phyloP scores from a whole-genome alignment of 2,329 filamentous ascomycete genomes.

The Epichloe scottii region DNA sequence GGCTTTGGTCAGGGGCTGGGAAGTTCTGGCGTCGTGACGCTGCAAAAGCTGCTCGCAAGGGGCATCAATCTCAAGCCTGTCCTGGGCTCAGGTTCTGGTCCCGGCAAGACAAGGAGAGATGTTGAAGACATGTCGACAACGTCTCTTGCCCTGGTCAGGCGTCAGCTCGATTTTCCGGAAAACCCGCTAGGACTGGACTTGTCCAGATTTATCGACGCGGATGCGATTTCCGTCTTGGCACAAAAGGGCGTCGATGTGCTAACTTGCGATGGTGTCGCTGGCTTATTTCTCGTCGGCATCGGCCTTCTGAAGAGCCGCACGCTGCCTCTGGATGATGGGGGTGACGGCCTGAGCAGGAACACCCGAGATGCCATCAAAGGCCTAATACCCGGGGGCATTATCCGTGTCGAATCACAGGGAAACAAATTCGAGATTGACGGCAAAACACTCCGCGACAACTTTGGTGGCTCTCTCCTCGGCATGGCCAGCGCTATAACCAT shows the following conservation, averaged over 20 bases:
- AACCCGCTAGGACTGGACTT: conserved; percentile 10
- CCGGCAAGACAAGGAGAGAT: background rate
- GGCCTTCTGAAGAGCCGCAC: conserved; percentile 16
- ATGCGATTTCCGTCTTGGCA: conserved; percentile 16
- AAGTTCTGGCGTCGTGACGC: conserved; percentile 19
- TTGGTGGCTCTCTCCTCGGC: conserved; percentile 4
- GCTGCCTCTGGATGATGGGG: conserved; percentile 2
- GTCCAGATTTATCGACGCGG: conserved; percentile 16
- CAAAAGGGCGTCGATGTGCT: conserved; percentile 19
- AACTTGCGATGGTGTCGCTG: conserved; percentile 21
- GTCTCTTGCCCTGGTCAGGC: background rate
- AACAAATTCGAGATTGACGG: conserved; percentile 18
- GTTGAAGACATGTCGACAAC: background rate
- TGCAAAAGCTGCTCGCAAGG: conserved; percentile 15
- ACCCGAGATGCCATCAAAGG: conserved; percentile 8
- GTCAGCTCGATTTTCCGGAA: background rate
- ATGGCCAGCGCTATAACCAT: conserved; percentile 5
- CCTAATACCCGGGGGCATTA: conserved; percentile 14
- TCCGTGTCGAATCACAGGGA: conserved; percentile 15
- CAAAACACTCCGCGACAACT: conserved; percentile 8
- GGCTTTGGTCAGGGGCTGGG: conserved; percentile 24
- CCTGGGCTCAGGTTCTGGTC: background rate
- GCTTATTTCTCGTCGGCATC: conserved; percentile 14
- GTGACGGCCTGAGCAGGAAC: conserved; percentile 6
- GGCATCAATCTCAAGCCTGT: conserved; percentile 7